phyloP scores from a whole-genome alignment of 306 rosid species.

The Prunus davidiana region DNA sequence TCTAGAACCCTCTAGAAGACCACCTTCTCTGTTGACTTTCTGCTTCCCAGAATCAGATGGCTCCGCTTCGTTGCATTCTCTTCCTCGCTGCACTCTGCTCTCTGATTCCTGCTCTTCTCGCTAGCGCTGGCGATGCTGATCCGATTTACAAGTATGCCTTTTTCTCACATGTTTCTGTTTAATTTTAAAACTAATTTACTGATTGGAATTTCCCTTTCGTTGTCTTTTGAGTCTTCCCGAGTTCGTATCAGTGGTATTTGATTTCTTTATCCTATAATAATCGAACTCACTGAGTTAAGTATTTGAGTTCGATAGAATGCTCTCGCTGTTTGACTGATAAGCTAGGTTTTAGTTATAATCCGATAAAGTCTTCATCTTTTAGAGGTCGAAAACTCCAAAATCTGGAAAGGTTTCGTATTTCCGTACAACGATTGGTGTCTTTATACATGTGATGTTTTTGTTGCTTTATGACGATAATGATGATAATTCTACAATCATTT shows the following conservation, averaged over 20 bases:
- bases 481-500: background rate
- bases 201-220: background rate
- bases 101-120: conserved; percentile 39
- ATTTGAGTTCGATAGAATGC: background rate
- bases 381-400: background rate
- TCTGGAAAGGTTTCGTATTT: conserved; percentile 6
- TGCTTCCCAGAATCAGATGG: conserved; percentile 47
- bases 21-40: conserved; percentile 42
- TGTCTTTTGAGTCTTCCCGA: background rate
- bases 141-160: conserved; percentile 61
- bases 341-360: conserved; percentile 1
- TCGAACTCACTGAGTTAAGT: background rate
- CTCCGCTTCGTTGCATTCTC: conserved; percentile 40
- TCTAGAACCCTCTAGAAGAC: conserved; percentile 37
- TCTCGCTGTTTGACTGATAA: conserved; percentile 10
- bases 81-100: conserved; percentile 28
- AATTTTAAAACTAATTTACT: background rate
- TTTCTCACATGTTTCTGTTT: background rate
- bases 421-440: background rate
- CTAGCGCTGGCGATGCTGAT: conserved; percentile 77
- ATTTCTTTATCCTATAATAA: background rate
- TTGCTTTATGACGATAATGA: background rate
- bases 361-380: background rate
- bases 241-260: background rate
- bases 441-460: background rate